phyloP scores from a whole-genome alignment of 2,329 filamentous ascomycete genomes.

The Colletotrichum noveboracense region DNA sequence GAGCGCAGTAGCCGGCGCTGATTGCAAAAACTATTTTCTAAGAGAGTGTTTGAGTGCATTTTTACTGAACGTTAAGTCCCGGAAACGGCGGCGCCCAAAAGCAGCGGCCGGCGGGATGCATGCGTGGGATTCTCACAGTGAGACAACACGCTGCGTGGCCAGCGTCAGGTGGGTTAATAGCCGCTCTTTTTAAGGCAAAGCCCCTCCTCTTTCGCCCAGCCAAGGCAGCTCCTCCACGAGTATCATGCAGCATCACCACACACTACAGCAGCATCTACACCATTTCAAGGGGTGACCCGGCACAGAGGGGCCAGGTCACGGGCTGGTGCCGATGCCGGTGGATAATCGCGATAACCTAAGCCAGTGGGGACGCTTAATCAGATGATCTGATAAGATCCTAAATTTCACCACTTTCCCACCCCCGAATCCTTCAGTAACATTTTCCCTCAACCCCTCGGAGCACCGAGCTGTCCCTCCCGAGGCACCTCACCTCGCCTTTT shows the following conservation, averaged over 20 bases:
- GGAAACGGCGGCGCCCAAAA: not conserved
- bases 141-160: not conserved
- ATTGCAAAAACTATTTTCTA: not conserved
- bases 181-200: not conserved
- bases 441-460: not conserved
- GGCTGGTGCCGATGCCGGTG: conserved; percentile 17
- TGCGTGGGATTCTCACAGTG: not conserved
- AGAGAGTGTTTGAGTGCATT: not conserved
- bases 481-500: not conserved
- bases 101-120: not conserved
- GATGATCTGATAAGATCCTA: conserved; percentile 25
- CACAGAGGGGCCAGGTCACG: not conserved
- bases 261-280: not conserved
- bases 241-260: not conserved
- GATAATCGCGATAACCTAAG: conserved; percentile 6
- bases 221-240: not conserved
- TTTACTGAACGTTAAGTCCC: not conserved
- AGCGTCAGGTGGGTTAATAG: not conserved
- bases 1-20: not conserved
- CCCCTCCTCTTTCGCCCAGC: not conserved
- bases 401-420: not conserved
- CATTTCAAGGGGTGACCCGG: not conserved
- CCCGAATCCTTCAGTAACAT: not conserved
- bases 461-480: not conserved
- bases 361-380: conserved; percentile 7